Evolutionary conservation across 768 basidiomycete species (phyloP), one percentile per base, ranked within the genome.

Genomic region (Pluteus cervinus): DNA sequence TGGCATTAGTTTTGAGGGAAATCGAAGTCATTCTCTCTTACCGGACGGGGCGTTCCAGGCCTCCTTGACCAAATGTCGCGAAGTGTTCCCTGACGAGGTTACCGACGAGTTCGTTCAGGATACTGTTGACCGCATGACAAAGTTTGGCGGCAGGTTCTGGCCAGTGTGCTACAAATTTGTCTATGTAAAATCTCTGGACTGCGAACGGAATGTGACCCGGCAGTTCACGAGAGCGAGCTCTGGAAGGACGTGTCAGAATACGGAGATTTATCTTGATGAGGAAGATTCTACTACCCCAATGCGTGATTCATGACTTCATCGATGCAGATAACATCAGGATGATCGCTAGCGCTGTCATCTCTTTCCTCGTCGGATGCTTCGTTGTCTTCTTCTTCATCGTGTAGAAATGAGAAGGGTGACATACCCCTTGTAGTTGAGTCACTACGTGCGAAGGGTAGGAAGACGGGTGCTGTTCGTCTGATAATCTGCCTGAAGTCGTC

Each of bases 161-260:
- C 84, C 83, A 85, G 33, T 70, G 47, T 9, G 46, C 24, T 3
- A 71, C 64, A 23, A 76, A 52, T 1, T 54, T 40, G 2, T 48
- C 37, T 35, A 86, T 79, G 42, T 71, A 79, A 0, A 54, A 49
- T 7, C 63, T 53, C 33, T 76, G 73, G 0, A 86, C 76, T 0
- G 76, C 60, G 42, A 79, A 85, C 0, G 83, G 82, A 42, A 75
- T 81, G 42, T 71, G 69, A 10, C 73, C 78, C 0, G 82, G 83
- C 0, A 86, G 66, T 47, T 86, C 83, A 1, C 86, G 73, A 1
- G 82, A 79, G 3, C 78, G 69, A 1, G 84, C 74, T 16, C 86
- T 87, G 39, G 8, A 29, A 22, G 36, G 26, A 11, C 17, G 36
- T 21, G 15, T 3, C 0, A 12, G 7, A 23, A 7, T 2, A 21